Evolutionary conservation across 768 basidiomycete species (phyloP).

Genomic region (Naganishia randhawae): DNA sequence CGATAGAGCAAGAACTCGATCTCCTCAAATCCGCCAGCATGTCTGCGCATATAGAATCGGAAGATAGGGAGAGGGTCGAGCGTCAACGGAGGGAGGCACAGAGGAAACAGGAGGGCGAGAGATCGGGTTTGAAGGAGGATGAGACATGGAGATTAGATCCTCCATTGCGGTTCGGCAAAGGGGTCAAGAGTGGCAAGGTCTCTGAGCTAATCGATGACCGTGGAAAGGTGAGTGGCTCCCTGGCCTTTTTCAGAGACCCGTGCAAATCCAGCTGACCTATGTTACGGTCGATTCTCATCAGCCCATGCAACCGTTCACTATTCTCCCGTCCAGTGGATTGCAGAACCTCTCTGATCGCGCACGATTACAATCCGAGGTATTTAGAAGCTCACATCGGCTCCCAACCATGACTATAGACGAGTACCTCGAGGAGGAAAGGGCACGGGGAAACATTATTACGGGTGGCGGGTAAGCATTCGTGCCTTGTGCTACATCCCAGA

Average conservation of each 20-base stretch:
- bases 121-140: constrained; percentile 49
- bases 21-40: constrained; percentile 54
- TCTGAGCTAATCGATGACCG: constrained; percentile 61
- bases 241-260: background rate
- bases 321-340: constrained; percentile 65
- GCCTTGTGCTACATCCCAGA: background rate
- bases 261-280: background rate
- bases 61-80: constrained; percentile 47
- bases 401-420: constrained; percentile 97
- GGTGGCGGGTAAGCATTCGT: constrained; percentile 69
- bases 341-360: constrained; percentile 60
- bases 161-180: constrained; percentile 47
- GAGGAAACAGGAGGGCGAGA: constrained; percentile 39
- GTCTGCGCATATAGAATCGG: constrained; percentile 30
- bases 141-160: constrained; percentile 71
- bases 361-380: constrained; percentile 72
- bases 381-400: constrained; percentile 73
- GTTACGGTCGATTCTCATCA: constrained; percentile 47
- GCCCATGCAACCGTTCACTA: constrained; percentile 88
- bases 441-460: constrained; percentile 78
- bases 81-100: constrained; percentile 38
- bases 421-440: constrained; percentile 78
- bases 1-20: constrained; percentile 67
- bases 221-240: constrained; percentile 65
- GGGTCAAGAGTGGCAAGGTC: constrained; percentile 57